Evolutionary conservation across 2,329 filamentous ascomycete genomes (phyloP), one percentile per base, ranked within the genome.

Genomic region (Epicoccum sorghinum): DNA sequence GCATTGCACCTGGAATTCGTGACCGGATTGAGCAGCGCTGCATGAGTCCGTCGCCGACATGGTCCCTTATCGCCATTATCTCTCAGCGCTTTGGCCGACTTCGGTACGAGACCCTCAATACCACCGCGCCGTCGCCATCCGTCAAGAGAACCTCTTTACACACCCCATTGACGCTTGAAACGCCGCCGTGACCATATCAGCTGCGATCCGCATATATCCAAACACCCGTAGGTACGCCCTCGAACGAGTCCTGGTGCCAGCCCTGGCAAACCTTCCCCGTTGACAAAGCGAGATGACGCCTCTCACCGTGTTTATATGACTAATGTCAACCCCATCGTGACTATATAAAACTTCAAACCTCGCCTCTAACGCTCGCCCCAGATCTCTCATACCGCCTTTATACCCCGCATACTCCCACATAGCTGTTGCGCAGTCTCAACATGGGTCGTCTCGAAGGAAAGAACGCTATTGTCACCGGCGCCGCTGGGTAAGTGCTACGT

Each of bases 401-500:
- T 43, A 39, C 42, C 24, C 33, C 38, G 30, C 18, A n/a, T n/a
- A 33, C 43, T 40, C 40, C 43, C 39, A 47, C 41, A 44, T 14
- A 40, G 42, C 43, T 47, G 55, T 43, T 30, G 44, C 38, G 47
- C 47, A 57, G 40, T 68, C 68, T 74, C 69, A 73, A 69, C 65
- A 77, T 76, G 74, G 70, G 68, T 61, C 82, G 85, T 67, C 79
- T 89, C 49, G 79, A 83, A 60, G 84, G 84, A 73, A 89, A 88
- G 77, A 88, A 86, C 76, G 84, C 83, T 72, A 80, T 96, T 72
- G 84, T 96, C 77, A 96, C 91, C 49, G 91, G 91, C 70, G 91
- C 89, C 62, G 91, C 87, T 68, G 90, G 91, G 91, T 96, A 83
- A 77, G 86, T 79, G 50, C 48, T 13, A 7, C n/a, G n/a, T 23